These are phyloP conservation scores for Boletus pseudopeckii DNA, from an alignment of 768 basidiomycete genomes.

Conservation along the genomic window DNA sequence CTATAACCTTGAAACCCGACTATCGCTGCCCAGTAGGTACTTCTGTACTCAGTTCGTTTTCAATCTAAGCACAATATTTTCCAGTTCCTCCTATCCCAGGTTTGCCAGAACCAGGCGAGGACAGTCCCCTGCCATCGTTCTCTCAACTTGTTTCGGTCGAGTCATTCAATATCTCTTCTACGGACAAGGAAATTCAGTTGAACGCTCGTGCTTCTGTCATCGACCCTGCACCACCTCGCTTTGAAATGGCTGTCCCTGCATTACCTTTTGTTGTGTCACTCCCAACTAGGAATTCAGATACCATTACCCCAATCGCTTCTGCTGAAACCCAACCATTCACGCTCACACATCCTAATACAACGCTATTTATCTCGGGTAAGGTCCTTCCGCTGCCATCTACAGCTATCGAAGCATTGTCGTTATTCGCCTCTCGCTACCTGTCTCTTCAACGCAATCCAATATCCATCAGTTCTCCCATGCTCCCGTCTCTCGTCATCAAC, in stretches of 20 bases:
- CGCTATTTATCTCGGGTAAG: slow-evolving; percentile 51
- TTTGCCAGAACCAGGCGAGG: slow-evolving; percentile 55
- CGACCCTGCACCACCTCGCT: slow-evolving; percentile 50
- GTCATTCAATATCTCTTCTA: slow-evolving; percentile 47
- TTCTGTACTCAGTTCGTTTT: background rate
- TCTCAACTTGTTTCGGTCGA: slow-evolving; percentile 58
- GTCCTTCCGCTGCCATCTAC: slow-evolving; percentile 53
- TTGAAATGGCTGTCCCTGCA: slow-evolving; percentile 51
- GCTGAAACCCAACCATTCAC: slow-evolving; percentile 53
- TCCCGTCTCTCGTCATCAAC: slow-evolving; percentile 45
- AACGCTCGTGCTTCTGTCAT: slow-evolving; percentile 54
- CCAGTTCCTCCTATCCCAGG: slow-evolving; percentile 66
- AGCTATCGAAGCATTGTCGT: slow-evolving; percentile 44
- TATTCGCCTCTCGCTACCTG: slow-evolving; percentile 63
- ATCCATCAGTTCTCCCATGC: slow-evolving; percentile 52
- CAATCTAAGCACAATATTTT: slow-evolving; percentile 7
- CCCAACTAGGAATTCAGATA: slow-evolving; percentile 27
- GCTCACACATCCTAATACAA: slow-evolving; percentile 67
- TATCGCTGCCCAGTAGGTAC: slow-evolving; percentile 55
- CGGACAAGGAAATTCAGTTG: slow-evolving; percentile 37
- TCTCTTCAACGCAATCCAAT: slow-evolving; percentile 56
- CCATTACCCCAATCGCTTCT: slow-evolving; percentile 47
- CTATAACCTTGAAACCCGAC: slow-evolving; percentile 40
- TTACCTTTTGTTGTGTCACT: slow-evolving; percentile 64
- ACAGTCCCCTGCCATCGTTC: slow-evolving; percentile 50